Evolutionary conservation across 2,329 filamentous ascomycete species (phyloP), one percentile per base, ranked within the genome.

Genomic region (Penicillium sp.): DNA sequence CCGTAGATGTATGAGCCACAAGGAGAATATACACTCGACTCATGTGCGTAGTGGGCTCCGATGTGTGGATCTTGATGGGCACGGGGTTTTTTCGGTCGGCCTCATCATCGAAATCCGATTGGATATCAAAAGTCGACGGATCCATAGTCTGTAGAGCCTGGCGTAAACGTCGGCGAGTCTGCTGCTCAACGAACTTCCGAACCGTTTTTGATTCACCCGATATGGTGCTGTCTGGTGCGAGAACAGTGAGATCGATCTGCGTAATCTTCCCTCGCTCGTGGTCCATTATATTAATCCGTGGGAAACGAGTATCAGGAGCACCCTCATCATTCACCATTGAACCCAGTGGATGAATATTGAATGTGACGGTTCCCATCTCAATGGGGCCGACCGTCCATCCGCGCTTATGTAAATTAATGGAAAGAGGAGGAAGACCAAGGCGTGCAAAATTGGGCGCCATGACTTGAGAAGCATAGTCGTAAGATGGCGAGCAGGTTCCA

Each of bases 401-500:
- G 19, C 84, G 75, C 51, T 75, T 74, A 11, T 78, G 70, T 25
- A 85, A 66, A 1, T 67, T 65, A 3, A 77, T 66, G 0, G 69
- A 66, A 43, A 86, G 75, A 3, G 57, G 62, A 2, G 82, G 81
- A 14, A 86, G 71, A 5, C 83, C 83, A 33, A 87, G 75, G 29
- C 67, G 72, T 2, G 72, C 59, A 23, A 86, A 77, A 55, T 80
- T 82, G 0, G 85, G 85, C 2, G 82, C 64, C 6, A 87, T 75
- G 3, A 87, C 83, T 63, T 85, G 80, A 2, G 71, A 59, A 10
- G 84, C 72, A 62, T 86, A 87, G 49, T 87, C 85, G 64, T 77
- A 79, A 3, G 81, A 83, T 8, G 83, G 83, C 1, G 81, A 80
- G 31, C 74, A 77, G 1, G 80, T 80, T 2, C 83, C 81, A 62